Base-by-base conservation (phyloP, 306 rosid genomes). In the Quercus aquifolioides region DNA sequence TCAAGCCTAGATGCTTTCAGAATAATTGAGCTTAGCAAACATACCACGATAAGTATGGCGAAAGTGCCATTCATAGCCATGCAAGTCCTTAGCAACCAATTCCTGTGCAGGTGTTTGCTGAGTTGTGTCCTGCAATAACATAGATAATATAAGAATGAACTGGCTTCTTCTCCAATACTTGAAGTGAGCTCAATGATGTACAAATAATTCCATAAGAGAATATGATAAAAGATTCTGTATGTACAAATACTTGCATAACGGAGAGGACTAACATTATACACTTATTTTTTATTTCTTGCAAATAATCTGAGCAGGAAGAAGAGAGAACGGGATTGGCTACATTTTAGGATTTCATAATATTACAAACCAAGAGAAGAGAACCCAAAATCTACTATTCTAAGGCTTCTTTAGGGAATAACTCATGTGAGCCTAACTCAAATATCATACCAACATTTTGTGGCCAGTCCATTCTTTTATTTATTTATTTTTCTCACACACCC, bases 31-130 rank as follows among this genome's bases (percentile, higher is more conserved):
- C 71, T 67, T 33, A 8, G 71, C 33, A 67, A 60, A 76, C 31
- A 73, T 84, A 93, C 97, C 92, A 1, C 90, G 87, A 75, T 38
- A 91, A 65, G 86, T 88, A 74, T 91, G 97, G 1, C 94, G 90
- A 81, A 91, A 88, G 74, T 52, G 83, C 97, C 97, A 93, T 19
- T 86, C 74, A 60, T n/a, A 46, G 21, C 92, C 97, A 52, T 91
- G 92, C 90, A 93, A 23, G 89, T 93, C 97, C 76, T 76, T 87
- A 12, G 84, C 87, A 57, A 81, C 85, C 59, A 93, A 77, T 35
- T 86, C 94, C 68, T 89, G 91, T 21, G 75, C 68, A 6, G 97
- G 94, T 67, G 89, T 78, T 55, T 79, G 74, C 69, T 73, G 90
- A 26, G 87, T 85, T 90, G 85, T 85, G 55, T 93, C 87, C 97